Evolutionary conservation across 768 basidiomycete genomes (phyloP).

Genomic region (Suillus hirtellus): DNA sequence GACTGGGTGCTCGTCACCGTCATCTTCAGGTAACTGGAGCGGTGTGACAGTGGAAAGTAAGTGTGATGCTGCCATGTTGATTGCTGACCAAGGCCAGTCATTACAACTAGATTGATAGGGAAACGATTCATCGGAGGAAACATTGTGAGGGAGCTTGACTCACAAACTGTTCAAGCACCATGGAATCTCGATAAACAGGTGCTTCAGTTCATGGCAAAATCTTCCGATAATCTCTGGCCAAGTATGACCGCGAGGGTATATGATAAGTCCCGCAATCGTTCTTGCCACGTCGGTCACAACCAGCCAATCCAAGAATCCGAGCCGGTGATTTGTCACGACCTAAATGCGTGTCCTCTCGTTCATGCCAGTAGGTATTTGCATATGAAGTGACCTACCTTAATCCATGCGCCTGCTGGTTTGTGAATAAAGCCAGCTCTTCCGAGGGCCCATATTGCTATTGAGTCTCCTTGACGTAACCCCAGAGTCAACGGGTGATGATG

Average conservation of each 20-base stretch:
- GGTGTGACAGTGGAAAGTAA: background rate
- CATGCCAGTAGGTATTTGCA: background rate
- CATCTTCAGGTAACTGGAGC: background rate
- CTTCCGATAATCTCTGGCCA: background rate
- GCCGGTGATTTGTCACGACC: background rate
- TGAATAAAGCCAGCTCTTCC: slow-evolving; percentile 1
- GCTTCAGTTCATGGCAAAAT: background rate
- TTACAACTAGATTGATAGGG: background rate
- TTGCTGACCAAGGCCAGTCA: slow-evolving; percentile 1
- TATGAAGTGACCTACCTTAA: background rate
- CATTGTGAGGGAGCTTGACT: background rate
- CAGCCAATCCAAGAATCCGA: background rate
- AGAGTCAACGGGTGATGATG: slow-evolving; percentile 3
- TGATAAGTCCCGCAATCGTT: background rate
- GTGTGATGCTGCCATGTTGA: slow-evolving; percentile 2
- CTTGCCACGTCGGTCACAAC: background rate
- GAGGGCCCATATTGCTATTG: slow-evolving; percentile 4
- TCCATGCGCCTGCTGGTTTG: slow-evolving; percentile 6
- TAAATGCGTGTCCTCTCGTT: background rate
- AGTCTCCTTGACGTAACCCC: slow-evolving; percentile 1
- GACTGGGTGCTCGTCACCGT: background rate
- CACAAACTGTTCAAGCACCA: slow-evolving; percentile 3
- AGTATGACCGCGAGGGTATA: background rate
- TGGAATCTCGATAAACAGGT: slow-evolving; percentile 1
- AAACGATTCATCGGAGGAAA: background rate